Percentiles rank a stretch among this genome's conserved stretches.
phyloP scores from a whole-genome alignment of 352 stramenopile genomes.

The Globisporangium nunn region DNA sequence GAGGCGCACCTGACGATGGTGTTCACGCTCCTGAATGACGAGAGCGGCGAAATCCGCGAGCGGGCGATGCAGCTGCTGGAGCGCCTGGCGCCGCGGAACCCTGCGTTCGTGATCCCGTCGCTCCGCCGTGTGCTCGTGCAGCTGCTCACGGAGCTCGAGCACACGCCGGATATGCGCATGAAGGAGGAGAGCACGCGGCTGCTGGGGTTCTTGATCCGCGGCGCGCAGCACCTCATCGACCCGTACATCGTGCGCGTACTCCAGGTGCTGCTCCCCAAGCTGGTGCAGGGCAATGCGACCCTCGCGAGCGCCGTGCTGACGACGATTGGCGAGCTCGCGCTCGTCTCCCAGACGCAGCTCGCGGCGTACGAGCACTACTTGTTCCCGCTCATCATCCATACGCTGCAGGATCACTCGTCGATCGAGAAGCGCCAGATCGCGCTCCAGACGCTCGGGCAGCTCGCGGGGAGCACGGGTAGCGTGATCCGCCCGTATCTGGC shows the following conservation, averaged over 20 bases:
- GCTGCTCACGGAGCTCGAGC: conserved; percentile 93
- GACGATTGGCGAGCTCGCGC: conserved; percentile 88
- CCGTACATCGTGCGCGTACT: conserved; percentile 75
- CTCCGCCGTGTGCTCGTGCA: conserved; percentile 92
- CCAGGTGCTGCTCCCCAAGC: conserved; percentile 75
- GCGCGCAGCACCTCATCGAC: conserved; percentile 82
- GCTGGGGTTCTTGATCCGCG: conserved; percentile 75
- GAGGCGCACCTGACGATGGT: conserved; percentile 89
- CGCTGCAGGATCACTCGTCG: conserved; percentile 94
- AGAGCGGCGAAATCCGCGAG: conserved; percentile 83
- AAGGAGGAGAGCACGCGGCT: conserved; percentile 88
- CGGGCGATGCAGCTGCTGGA: conserved; percentile 91
- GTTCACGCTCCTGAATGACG: conserved; percentile 95
- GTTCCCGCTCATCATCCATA: conserved; percentile 94
- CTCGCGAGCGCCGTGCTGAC: conserved; percentile 65
- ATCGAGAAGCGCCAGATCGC: conserved; percentile 94
- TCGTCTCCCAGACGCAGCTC: conserved; percentile 88
- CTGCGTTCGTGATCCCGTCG: conserved; percentile 92
- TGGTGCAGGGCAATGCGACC: conserved; percentile 82
- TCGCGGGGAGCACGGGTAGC: conserved; percentile 90
- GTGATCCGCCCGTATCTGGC: conserved; percentile 94
- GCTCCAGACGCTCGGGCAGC: conserved; percentile 92
- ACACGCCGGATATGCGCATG: conserved; percentile 81
- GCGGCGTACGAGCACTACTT: conserved; percentile 92
- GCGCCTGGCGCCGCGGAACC: conserved; percentile 91